Percentiles rank a stretch among this genome's conserved stretches.
These are phyloP conservation scores for Salicornia ramosissima DNA, from an alignment of 148 eudicot genomes.

Conservation along the genomic window DNA sequence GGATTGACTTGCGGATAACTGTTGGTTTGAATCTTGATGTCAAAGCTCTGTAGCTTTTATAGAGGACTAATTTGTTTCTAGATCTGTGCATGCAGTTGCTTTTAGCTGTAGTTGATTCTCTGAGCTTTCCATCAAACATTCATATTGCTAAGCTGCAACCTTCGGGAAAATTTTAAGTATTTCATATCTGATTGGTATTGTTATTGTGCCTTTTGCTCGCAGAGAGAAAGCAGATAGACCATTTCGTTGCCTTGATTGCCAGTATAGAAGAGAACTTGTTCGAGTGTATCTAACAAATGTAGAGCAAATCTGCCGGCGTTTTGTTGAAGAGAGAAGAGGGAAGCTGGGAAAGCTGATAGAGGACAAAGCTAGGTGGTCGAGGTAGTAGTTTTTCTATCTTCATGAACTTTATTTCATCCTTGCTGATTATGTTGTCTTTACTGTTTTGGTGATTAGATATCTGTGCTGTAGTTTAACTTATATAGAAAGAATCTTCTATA, in stretches of 20 bases:
- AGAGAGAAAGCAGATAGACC: constrained; percentile 86
- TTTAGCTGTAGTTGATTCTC: background rate
- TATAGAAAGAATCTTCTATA: background rate
- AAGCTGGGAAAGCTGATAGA: constrained; percentile 68
- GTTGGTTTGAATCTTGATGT: background rate
- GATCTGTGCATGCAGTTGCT: background rate
- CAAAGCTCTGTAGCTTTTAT: background rate
- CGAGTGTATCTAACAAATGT: constrained; percentile 86
- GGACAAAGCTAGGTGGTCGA: constrained; percentile 91
- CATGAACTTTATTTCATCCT: background rate
- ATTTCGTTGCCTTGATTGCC: constrained; percentile 84
- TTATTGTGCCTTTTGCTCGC: constrained; percentile 18
- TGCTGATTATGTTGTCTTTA: constrained; percentile 2
- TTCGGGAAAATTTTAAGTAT: background rate
- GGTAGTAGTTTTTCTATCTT: constrained; percentile 37
- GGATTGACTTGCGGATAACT: background rate
- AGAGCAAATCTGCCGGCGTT: constrained; percentile 85
- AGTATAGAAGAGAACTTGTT: constrained; percentile 80
- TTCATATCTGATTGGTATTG: background rate
- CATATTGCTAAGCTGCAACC: background rate
- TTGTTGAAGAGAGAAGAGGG: constrained; percentile 77
- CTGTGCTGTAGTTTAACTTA: background rate
- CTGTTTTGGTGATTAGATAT: background rate
- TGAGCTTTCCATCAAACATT: background rate
- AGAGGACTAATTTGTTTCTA: background rate